Base-by-base conservation (phyloP, 495 filamentous ascomycete genomes). In the Aspergillus bertholletiae region DNA sequence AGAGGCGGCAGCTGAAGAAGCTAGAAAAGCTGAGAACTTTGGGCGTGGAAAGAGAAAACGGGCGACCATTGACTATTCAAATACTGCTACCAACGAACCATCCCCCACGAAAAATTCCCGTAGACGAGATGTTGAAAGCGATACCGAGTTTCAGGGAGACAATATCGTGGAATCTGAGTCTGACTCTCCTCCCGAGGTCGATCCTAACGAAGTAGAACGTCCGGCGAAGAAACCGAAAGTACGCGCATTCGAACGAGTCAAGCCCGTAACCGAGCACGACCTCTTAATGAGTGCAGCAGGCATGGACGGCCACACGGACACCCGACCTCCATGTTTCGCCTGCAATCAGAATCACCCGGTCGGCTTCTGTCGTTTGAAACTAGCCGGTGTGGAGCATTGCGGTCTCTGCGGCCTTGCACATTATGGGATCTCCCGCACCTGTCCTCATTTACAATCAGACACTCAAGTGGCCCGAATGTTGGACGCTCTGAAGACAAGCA, bases 11-110 rank as follows among this genome's bases (percentile, higher is more conserved):
- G 75, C 79, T 5, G 78, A 77, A 54, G 89, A 95, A 57, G 81
- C 81, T 3, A 80, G 80, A 27, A 79, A 81, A 44, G 74, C 81
- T 27, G 79, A 94, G 63, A 83, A 80, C 7, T 79, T 96, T 28
- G 95, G 95, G 2, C 84, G 93, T 23, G 94, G 95, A 21, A 92
- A 89, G 56, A 80, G 92, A 39, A 79, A 77, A 63, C 69, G 76
- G 26, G 66, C 72, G 46, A 71, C 69, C 6, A 70, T 80, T 23
- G 67, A 75, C 51, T 84, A 67, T 20, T 26, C 26, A 15, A 46
- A 39, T n/a, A 46, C 46, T 18, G 43, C 48, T 23, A 32, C 53
- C 3, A n/a, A 23, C 2, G 49, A 68, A 12, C 12, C 51, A 9
- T 66, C 68, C 9, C 66, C 64, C 7, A 50, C 55, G 28, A 74